A percentile compares a stretch with the other conserved stretches of the same genome.
Conservation (phyloP, 768 basidiomycete genomes). For the Leucogyrophana mollusca region DNA sequence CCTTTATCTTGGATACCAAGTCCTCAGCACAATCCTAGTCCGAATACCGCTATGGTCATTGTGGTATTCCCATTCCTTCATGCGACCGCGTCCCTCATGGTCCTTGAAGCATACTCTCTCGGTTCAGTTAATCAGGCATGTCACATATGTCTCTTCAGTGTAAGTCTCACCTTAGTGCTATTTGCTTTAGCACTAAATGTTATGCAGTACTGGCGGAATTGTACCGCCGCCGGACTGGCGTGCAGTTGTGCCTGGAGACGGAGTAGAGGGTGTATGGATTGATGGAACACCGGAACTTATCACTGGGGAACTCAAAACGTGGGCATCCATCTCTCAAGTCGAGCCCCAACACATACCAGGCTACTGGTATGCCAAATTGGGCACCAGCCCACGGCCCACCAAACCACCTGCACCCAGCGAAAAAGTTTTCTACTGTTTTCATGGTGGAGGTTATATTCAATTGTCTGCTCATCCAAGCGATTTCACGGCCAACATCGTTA, state of each 20-base stretch:
- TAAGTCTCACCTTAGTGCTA: slow-evolving; percentile 9
- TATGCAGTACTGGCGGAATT: slow-evolving; percentile 10
- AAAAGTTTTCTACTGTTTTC: slow-evolving; percentile 60
- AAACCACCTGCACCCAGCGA: slow-evolving; percentile 43
- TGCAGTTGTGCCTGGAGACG: slow-evolving; percentile 8
- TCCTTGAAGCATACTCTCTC: slow-evolving; percentile 37
- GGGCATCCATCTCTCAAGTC: slow-evolving; percentile 33
- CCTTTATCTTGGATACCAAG: slow-evolving; percentile 44
- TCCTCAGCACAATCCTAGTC: slow-evolving; percentile 38
- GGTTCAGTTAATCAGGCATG: slow-evolving; percentile 33
- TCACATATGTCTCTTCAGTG: slow-evolving; percentile 19
- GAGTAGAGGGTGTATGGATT: slow-evolving; percentile 29
- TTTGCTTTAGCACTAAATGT: neutral
- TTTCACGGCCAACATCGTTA: slow-evolving; percentile 41
- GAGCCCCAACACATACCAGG: slow-evolving; percentile 47
- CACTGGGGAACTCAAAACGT: slow-evolving; percentile 25
- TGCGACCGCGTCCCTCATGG: slow-evolving; percentile 49
- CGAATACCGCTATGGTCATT: slow-evolving; percentile 50
- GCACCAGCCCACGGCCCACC: slow-evolving; percentile 34
- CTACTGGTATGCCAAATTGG: slow-evolving; percentile 53
- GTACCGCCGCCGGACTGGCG: slow-evolving; percentile 8
- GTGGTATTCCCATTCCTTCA: slow-evolving; percentile 28
- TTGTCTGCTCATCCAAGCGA: slow-evolving; percentile 59
- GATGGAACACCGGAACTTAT: slow-evolving; percentile 30
- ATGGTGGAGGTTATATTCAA: slow-evolving; percentile 59